Base-by-base conservation (phyloP, 768 basidiomycete species). In the Goffeauzyma gilvescens region DNA sequence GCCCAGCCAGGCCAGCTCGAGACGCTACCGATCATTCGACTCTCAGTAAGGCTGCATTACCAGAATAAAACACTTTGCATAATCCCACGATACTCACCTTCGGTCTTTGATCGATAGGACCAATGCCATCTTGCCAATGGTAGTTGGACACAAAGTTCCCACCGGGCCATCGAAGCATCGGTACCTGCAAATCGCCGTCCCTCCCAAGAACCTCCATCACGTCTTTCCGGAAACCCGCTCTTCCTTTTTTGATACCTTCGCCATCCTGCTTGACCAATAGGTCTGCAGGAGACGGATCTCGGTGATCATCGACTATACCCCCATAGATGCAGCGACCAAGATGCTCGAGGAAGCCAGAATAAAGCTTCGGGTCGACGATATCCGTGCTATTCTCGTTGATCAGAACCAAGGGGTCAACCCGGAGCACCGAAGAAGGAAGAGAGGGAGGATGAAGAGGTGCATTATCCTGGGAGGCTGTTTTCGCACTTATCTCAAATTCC, bases 331-430 rank as follows among this genome's bases (percentile, higher is more conserved):
- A 57, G 32, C 60, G 30, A 14, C 59, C 75, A 59, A 75, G 69
- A 49, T 76, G 73, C 53, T 76, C 75, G 7, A 74, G 70, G 59
- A 76, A 77, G 2, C 75, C 74, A 21, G 72, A 72, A 55, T 72
- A 75, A 51, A 62, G 50, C 41, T 54, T 51, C 33, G 49, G 49
- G 3, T 45, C 40, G n/a, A 45, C 38, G 36, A 75, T 70, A 15
- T 68, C 66, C 17, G 69, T 67, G 38, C 69, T 70, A 20, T 68
- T 67, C 10, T 65, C 63, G 48, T 68, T 67, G 40, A 70, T 64
- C 40, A 66, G 49, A 21, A 67, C 62, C 0, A 62, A 60, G 1
- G 68, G 65, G 53, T 71, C 67, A 48, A 73, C 65, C 43, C 60
- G 63, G 44, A 73, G 33, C 13, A 48, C 40, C 6, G 35, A 39